phyloP scores from a whole-genome alignment of 768 basidiomycete species.

The Leccinum obscurum region DNA sequence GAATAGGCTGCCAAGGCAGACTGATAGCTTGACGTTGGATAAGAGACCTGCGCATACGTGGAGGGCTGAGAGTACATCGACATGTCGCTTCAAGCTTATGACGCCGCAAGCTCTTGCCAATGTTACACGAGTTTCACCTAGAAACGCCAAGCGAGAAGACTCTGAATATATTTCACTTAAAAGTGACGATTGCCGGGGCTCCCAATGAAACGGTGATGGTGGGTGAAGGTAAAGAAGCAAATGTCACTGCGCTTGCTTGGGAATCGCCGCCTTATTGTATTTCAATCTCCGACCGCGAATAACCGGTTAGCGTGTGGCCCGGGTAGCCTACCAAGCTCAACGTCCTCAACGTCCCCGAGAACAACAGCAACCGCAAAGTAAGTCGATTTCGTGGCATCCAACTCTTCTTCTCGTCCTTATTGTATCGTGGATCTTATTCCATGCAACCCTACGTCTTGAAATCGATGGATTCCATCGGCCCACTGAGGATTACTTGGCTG shows the following conservation, averaged over 20 bases:
- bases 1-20: constrained; percentile 45
- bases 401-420: background rate
- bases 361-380: constrained; percentile 29
- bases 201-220: constrained; percentile 6
- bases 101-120: constrained; percentile 31
- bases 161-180: constrained; percentile 50
- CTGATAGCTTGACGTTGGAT: constrained; percentile 46
- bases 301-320: constrained; percentile 18
- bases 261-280: constrained; percentile 25
- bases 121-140: constrained; percentile 36
- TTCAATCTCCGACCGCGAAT: constrained; percentile 40
- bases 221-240: constrained; percentile 45
- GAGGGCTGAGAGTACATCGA: constrained; percentile 64
- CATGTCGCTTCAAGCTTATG: constrained; percentile 48
- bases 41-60: constrained; percentile 12
- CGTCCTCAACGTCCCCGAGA: constrained; percentile 30
- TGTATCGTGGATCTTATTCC: constrained; percentile 2
- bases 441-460: constrained; percentile 1
- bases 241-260: constrained; percentile 21
- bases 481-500: constrained; percentile 34
- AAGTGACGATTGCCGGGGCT: background rate
- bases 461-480: constrained; percentile 41
- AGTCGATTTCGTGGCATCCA: constrained; percentile 12
- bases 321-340: constrained; percentile 11
- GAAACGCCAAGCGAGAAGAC: constrained; percentile 30